A percentile compares a stretch with the other conserved stretches of the same genome.
phyloP scores from a whole-genome alignment of 805 yeast species.

The Zygotorulaspora danielsina region DNA sequence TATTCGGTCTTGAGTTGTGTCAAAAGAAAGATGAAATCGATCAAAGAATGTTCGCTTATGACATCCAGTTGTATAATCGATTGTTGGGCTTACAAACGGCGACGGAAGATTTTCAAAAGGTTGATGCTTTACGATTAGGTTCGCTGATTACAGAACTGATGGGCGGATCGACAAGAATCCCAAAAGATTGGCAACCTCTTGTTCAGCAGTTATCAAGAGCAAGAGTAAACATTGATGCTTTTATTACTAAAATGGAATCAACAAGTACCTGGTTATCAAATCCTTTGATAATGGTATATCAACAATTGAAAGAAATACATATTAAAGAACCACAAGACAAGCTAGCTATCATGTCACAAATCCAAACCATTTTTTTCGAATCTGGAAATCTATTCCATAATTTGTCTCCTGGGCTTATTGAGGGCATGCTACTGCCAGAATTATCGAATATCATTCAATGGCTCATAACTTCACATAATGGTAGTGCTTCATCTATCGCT shows the following conservation, averaged over 20 bases:
- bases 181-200: conserved; percentile 36
- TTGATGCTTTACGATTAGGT: conserved; percentile 28
- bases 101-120: conserved; percentile 37
- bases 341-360: conserved; percentile 33
- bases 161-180: conserved; percentile 33
- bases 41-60: conserved; percentile 11
- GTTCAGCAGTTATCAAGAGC: conserved; percentile 17
- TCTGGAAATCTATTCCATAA: conserved; percentile 35
- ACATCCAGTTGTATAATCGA: conserved; percentile 10
- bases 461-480: conserved; percentile 25
- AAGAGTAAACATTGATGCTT: conserved; percentile 32
- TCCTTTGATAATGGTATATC: conserved; percentile 48
- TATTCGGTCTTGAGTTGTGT: conserved; percentile 70
- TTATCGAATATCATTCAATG: conserved; percentile 32
- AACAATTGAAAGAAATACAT: conserved; percentile 52
- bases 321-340: conserved; percentile 53
- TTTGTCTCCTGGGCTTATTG: conserved; percentile 51
- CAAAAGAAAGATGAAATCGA: conserved; percentile 32
- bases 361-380: conserved; percentile 36
- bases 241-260: conserved; percentile 33
- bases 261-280: conserved; percentile 39
- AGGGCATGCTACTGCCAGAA: conserved; percentile 66
- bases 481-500: conserved; percentile 28
- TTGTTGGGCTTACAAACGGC: conserved; percentile 14
- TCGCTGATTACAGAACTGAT: conserved; percentile 40